These are phyloP conservation scores for Triticum monococcum DNA, from an alignment of 176 grass and related monocot genomes.

Conservation along the genomic window DNA sequence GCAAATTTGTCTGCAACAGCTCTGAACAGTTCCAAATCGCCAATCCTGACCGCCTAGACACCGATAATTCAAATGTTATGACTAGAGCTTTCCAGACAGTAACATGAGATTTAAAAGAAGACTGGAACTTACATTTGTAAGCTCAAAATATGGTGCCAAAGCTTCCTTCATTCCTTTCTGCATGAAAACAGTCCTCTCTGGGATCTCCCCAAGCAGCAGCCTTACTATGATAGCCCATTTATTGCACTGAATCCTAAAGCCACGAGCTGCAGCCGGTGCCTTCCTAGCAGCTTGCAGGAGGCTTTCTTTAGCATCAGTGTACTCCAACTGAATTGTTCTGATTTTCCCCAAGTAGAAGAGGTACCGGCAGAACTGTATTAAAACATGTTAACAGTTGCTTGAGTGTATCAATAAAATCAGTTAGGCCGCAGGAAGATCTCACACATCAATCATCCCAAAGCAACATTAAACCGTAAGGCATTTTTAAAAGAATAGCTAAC, in stretches of 20 bases:
- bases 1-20: slow-evolving; percentile 69
- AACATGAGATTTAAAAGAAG: not conserved
- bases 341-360: slow-evolving; percentile 91
- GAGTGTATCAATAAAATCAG: not conserved
- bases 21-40: slow-evolving; percentile 76
- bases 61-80: slow-evolving; percentile 8
- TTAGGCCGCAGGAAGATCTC: not conserved
- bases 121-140: slow-evolving; percentile 62
- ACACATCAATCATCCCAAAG: not conserved
- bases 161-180: slow-evolving; percentile 88
- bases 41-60: slow-evolving; percentile 75
- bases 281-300: slow-evolving; percentile 87
- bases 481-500: not conserved
- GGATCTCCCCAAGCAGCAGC: slow-evolving; percentile 73
- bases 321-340: slow-evolving; percentile 88
- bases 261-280: slow-evolving; percentile 59
- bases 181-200: slow-evolving; percentile 88
- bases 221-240: slow-evolving; percentile 85
- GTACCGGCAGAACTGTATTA: slow-evolving; percentile 77
- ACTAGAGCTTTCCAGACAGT: not conserved
- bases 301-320: slow-evolving; percentile 92
- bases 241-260: slow-evolving; percentile 77
- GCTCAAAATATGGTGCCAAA: slow-evolving; percentile 76
- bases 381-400: not conserved
- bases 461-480: not conserved